Evolutionary conservation across 768 basidiomycete genomes (phyloP).

Genomic region (Leucocoprinus leucothites): DNA sequence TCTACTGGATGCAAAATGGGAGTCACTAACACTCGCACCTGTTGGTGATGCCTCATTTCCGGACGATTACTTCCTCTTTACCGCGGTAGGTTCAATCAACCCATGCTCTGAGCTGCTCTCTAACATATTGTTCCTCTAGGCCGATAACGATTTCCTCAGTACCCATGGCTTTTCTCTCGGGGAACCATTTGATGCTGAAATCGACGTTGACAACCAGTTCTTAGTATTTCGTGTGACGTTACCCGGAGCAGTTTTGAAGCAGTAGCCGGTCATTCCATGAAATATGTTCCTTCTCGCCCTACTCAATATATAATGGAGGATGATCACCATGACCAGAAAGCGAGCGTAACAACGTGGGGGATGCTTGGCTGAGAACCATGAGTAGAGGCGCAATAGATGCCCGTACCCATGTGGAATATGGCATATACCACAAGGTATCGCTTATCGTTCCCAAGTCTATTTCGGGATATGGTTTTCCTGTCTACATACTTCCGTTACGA

Average conservation of each 20-base stretch:
- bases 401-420: no score
- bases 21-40: slow-evolving; percentile 58
- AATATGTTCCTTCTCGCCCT: no score
- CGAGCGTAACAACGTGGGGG: no score
- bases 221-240: slow-evolving; percentile 57
- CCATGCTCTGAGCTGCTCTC: background rate
- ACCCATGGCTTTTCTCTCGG: slow-evolving; percentile 47
- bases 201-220: slow-evolving; percentile 58
- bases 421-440: no score
- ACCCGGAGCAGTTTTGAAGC: slow-evolving; percentile 26
- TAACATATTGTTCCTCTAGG: slow-evolving; percentile 22
- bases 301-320: no score
- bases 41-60: slow-evolving; percentile 47
- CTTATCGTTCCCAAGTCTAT: no score
- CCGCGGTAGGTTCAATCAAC: slow-evolving; percentile 44
- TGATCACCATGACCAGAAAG: no score
- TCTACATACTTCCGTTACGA: no score
- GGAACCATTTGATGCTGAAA: slow-evolving; percentile 44
- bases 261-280: background rate
- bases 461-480: no score
- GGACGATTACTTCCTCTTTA: slow-evolving; percentile 68
- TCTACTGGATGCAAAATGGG: slow-evolving; percentile 67
- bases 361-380: no score
- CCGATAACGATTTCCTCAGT: slow-evolving; percentile 63
- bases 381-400: no score